A percentile compares a stretch with the other conserved stretches of the same genome.
Conservation (phyloP, 192 early-diverging fungal genomes). For the Cladochytrium replicatum region DNA sequence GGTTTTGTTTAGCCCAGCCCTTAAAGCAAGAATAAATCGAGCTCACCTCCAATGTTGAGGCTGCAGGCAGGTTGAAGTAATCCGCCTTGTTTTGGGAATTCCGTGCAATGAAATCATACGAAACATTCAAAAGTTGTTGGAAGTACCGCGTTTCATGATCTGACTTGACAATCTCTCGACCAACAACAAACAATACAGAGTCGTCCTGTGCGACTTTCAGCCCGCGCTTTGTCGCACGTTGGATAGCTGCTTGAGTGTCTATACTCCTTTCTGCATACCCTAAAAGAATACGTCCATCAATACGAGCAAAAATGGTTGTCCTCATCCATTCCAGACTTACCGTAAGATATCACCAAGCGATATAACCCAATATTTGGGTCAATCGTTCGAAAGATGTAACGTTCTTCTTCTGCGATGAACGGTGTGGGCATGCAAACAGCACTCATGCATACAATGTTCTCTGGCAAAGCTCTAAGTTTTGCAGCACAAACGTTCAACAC, state of each 20-base stretch:
- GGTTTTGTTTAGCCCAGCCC: too few relatives aligned
- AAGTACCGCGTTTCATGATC: conserved; percentile 4
- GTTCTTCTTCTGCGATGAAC: conserved; percentile 34
- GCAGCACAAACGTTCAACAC: conserved; percentile 32
- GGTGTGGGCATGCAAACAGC: conserved; percentile 22
- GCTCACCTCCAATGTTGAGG: conserved; percentile 24
- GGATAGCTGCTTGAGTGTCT: conserved; percentile 21
- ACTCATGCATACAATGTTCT: conserved; percentile 33
- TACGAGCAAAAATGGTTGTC: neutral
- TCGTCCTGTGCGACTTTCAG: conserved; percentile 22
- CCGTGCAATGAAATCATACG: conserved; percentile 16
- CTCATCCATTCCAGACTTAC: neutral
- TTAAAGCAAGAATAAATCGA: too few relatives aligned
- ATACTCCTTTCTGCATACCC: conserved; percentile 33
- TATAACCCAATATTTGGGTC: conserved; percentile 31
- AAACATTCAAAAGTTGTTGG: conserved; percentile 1
- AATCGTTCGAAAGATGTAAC: conserved; percentile 28
- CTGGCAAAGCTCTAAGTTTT: conserved; percentile 21
- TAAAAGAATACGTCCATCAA: conserved; percentile 1
- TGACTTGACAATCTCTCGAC: conserved; percentile 18
- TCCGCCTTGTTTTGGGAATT: conserved; percentile 32
- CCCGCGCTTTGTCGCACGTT: conserved; percentile 26
- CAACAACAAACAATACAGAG: conserved; percentile 24
- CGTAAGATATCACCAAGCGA: conserved; percentile 34
- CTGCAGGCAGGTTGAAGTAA: conserved; percentile 29